Evolutionary conservation across 2,329 filamentous ascomycete species (phyloP).

Genomic region (Metarhizium brunneum): DNA sequence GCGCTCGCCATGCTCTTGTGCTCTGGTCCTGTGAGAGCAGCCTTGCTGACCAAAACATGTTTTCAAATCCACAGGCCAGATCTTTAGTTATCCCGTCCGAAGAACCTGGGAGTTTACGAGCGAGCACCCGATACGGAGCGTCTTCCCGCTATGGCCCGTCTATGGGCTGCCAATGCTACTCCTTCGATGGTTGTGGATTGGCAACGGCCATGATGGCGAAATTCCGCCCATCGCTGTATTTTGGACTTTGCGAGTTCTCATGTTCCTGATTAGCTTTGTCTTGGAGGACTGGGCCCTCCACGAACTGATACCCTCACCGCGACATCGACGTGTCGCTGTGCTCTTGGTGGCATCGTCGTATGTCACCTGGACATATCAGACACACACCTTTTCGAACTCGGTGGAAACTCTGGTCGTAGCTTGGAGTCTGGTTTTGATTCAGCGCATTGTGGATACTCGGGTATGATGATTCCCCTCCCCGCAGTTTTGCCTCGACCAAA

Average conservation of each 20-base stretch:
- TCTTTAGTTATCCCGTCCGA: slow-evolving; percentile 84
- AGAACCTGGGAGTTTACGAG: slow-evolving; percentile 95
- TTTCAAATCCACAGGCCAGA: slow-evolving; percentile 53
- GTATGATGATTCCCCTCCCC: slow-evolving; percentile 32
- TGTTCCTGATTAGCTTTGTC: slow-evolving; percentile 94
- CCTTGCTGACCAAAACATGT: background rate
- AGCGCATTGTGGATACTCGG: slow-evolving; percentile 71
- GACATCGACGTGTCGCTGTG: slow-evolving; percentile 63
- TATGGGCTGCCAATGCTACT: slow-evolving; percentile 93
- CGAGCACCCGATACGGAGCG: slow-evolving; percentile 80
- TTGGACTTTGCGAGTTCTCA: slow-evolving; percentile 77
- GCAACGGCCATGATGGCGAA: slow-evolving; percentile 65
- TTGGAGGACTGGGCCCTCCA: slow-evolving; percentile 96
- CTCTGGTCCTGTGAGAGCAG: background rate
- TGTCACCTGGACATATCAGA: slow-evolving; percentile 98
- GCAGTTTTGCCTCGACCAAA: slow-evolving; percentile 8
- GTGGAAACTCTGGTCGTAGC: slow-evolving; percentile 87
- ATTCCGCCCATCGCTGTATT: slow-evolving; percentile 82
- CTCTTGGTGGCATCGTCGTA: slow-evolving; percentile 90
- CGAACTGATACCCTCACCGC: slow-evolving; percentile 73
- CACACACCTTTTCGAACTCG: slow-evolving; percentile 96
- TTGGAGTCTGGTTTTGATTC: slow-evolving; percentile 88
- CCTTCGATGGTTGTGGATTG: slow-evolving; percentile 85
- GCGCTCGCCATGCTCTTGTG: background rate
- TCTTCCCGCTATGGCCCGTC: slow-evolving; percentile 91